Conservation (phyloP, 1,284 basidiomycete species). For the Caloboletus inedulis region DNA sequence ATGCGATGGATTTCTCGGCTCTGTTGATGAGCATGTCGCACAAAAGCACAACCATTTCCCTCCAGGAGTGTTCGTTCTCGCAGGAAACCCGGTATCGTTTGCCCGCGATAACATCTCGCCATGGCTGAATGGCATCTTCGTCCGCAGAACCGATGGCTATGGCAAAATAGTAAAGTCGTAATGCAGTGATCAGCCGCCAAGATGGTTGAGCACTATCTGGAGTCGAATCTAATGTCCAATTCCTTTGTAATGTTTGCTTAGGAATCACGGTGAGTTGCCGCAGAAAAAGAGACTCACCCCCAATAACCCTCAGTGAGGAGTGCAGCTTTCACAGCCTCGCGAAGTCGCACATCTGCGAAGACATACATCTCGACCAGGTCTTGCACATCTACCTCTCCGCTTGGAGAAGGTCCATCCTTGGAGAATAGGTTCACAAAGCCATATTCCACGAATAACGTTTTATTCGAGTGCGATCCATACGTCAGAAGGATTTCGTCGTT, state of each 20-base stretch:
- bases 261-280: not conserved
- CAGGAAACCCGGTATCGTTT: conserved; percentile 38
- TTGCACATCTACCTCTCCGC: conserved; percentile 63
- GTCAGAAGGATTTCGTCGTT: conserved; percentile 69
- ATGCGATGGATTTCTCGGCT: conserved; percentile 23
- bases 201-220: conserved; percentile 68
- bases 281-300: conserved; percentile 49
- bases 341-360: conserved; percentile 35
- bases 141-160: conserved; percentile 22
- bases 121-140: conserved; percentile 40
- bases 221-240: conserved; percentile 68
- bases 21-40: conserved; percentile 38
- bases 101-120: conserved; percentile 58
- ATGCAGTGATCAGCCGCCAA: conserved; percentile 66
- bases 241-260: conserved; percentile 34
- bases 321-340: conserved; percentile 45
- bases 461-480: conserved; percentile 76
- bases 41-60: conserved; percentile 33
- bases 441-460: conserved; percentile 77
- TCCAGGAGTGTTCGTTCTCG: conserved; percentile 47
- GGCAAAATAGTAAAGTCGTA: conserved; percentile 59
- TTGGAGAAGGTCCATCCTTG: conserved; percentile 27
- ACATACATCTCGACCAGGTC: conserved; percentile 53
- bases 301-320: conserved; percentile 68
- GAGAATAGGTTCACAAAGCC: conserved; percentile 61